Evolutionary conservation across 169 alveolate genomes (phyloP).

Genomic region (Eimeria brunetti): DNA sequence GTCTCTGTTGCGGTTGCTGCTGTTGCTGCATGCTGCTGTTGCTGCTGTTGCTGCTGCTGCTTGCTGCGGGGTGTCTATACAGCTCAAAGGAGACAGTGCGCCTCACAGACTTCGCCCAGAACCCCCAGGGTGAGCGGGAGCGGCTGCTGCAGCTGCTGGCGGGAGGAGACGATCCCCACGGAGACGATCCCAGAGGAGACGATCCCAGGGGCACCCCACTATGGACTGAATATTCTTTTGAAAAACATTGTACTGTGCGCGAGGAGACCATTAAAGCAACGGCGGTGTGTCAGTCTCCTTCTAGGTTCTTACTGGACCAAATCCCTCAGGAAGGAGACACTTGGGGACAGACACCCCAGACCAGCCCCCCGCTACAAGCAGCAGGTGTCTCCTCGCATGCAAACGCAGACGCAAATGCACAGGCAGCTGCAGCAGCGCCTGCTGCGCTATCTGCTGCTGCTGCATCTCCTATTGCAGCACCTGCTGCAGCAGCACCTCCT

Average conservation of each 20-base stretch:
- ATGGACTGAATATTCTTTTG: not conserved
- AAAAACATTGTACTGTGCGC: slow-evolving; percentile 3
- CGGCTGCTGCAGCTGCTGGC: slow-evolving; percentile 2
- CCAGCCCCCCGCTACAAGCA: not conserved
- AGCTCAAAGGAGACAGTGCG: not conserved
- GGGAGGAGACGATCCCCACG: not conserved
- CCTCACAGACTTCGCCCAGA: slow-evolving; percentile 10
- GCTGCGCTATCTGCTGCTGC: not conserved
- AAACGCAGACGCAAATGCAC: not conserved
- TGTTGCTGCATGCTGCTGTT: not conserved
- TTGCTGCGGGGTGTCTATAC: not conserved
- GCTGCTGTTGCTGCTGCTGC: slow-evolving; percentile 3
- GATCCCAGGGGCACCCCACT: not conserved
- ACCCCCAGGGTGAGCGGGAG: slow-evolving; percentile 20
- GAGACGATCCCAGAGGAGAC: not conserved
- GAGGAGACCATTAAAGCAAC: slow-evolving; percentile 13
- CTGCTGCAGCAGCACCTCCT: not conserved
- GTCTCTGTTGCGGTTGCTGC: not conserved
- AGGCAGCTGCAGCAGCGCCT: not conserved
- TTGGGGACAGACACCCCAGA: not conserved
- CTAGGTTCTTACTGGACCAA: not conserved
- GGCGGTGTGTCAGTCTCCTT: not conserved
- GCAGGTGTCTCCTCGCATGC: not conserved
- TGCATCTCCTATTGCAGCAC: not conserved
- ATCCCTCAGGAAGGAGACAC: not conserved